phyloP scores from a whole-genome alignment of 2,329 filamentous ascomycete genomes.

The Lecanicillium sp. region DNA sequence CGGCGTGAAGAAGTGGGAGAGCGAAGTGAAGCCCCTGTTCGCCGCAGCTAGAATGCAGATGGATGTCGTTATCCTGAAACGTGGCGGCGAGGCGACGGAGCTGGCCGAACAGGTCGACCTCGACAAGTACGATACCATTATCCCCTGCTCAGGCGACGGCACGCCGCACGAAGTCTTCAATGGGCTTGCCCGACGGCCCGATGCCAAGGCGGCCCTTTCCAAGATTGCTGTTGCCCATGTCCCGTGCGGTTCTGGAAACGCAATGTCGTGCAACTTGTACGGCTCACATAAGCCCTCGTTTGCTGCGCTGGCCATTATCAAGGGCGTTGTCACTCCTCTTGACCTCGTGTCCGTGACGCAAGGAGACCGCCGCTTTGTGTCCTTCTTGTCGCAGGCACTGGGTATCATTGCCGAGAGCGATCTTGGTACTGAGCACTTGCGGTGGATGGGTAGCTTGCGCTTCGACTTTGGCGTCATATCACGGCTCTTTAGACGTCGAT shows the following conservation, averaged over 20 bases:
- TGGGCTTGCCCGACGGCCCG: conserved; percentile 67
- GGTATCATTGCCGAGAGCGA: conserved; percentile 89
- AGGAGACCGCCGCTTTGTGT: conserved; percentile 63
- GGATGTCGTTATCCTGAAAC: conserved; percentile 64
- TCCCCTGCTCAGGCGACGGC: conserved; percentile 88
- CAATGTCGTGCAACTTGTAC: conserved; percentile 82
- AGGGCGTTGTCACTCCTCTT: conserved; percentile 75
- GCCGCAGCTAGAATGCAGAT: conserved; percentile 71
- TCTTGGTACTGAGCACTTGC: conserved; percentile 79
- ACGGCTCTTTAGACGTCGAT: conserved; percentile 64
- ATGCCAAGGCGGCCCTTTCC: conserved; percentile 66
- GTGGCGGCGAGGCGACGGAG: conserved; percentile 69
- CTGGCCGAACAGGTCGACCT: conserved; percentile 71
- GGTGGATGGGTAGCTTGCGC: conserved; percentile 84
- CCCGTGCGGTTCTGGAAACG: conserved; percentile 91
- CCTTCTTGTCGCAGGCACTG: conserved; percentile 83
- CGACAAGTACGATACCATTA: conserved; percentile 73
- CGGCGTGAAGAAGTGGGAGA: conserved; percentile 65
- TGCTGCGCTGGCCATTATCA: conserved; percentile 77
- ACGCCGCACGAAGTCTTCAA: conserved; percentile 93
- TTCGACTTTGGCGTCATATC: conserved; percentile 83
- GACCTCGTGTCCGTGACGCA: conserved; percentile 88
- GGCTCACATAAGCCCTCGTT: conserved; percentile 69
- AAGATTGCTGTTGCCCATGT: conserved; percentile 79
- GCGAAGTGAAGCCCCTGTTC: conserved; percentile 73